Evolutionary conservation across 2,329 filamentous ascomycete species (phyloP).

Genomic region (Sarocladium kiliense): DNA sequence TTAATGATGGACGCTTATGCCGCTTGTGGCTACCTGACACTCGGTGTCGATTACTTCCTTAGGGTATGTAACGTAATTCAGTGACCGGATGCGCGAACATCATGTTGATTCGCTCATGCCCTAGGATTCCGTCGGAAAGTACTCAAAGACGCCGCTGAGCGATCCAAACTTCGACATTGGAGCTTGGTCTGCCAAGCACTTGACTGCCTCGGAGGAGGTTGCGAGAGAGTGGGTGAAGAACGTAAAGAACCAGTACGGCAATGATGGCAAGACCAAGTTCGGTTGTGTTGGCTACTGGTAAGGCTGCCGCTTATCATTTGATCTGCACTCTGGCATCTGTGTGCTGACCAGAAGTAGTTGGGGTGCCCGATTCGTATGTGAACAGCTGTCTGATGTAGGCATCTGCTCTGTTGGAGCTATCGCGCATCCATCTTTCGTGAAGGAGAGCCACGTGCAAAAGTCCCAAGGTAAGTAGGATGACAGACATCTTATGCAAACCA

Average conservation of each 20-base stretch:
- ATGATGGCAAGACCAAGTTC: neutral
- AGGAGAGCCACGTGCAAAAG: neutral
- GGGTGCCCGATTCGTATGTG: neutral
- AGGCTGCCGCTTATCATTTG: too few species aligned
- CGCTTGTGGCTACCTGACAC: neutral
- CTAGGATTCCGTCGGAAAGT: neutral
- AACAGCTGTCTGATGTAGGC: neutral
- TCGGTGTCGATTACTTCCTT: conserved; percentile 4
- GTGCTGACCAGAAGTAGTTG: too few species aligned
- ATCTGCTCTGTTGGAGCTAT: neutral
- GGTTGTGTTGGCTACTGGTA: conserved; percentile 2
- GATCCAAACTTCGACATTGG: neutral
- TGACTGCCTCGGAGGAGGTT: neutral
- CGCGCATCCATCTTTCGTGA: neutral
- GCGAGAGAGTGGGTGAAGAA: neutral
- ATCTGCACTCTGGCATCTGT: too few species aligned
- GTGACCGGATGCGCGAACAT: neutral
- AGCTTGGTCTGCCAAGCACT: neutral
- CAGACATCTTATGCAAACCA: too few species aligned
- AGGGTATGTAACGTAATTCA: neutral
- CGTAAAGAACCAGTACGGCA: neutral
- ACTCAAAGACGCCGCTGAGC: neutral
- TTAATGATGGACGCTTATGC: conserved; percentile 4
- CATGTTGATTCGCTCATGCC: too few species aligned
- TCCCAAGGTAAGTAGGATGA: neutral